Evolutionary conservation across 306 rosid species (phyloP).

Genomic region (Clitoria ternatea): DNA sequence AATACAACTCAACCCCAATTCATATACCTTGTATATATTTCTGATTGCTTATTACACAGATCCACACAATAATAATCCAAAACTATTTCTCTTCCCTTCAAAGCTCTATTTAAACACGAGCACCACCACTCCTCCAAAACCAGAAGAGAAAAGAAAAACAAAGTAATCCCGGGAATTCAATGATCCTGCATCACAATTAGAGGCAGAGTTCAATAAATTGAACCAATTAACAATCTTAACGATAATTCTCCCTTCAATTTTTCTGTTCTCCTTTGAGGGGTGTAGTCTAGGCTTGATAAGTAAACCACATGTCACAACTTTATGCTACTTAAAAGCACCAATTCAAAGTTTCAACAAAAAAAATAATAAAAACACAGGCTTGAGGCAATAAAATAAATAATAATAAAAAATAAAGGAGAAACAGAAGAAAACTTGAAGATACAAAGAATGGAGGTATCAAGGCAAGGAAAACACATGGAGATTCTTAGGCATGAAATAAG

Average conservation of each 20-base stretch:
- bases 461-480: neutral
- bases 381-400: no score
- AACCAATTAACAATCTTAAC: constrained; percentile 11
- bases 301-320: constrained; percentile 17
- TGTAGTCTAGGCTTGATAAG: neutral
- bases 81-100: neutral
- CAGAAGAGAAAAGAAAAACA: neutral
- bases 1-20: constrained; percentile 19
- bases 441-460: neutral
- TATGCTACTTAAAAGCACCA: constrained; percentile 18
- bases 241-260: neutral
- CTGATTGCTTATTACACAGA: constrained; percentile 18
- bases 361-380: neutral
- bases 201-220: constrained; percentile 14
- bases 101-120: constrained; percentile 2
- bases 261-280: no score
- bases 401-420: no score
- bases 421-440: neutral
- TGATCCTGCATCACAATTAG: constrained; percentile 38
- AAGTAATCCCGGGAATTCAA: constrained; percentile 7
- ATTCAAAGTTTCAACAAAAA: constrained; percentile 1
- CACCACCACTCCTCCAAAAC: constrained; percentile 9
- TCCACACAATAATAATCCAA: neutral
- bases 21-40: neutral
- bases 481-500: neutral